Percentiles rank a stretch among this genome's conserved stretches.
phyloP scores from a whole-genome alignment of 495 filamentous ascomycete species.

The Aspergillus saccharolyticus region DNA sequence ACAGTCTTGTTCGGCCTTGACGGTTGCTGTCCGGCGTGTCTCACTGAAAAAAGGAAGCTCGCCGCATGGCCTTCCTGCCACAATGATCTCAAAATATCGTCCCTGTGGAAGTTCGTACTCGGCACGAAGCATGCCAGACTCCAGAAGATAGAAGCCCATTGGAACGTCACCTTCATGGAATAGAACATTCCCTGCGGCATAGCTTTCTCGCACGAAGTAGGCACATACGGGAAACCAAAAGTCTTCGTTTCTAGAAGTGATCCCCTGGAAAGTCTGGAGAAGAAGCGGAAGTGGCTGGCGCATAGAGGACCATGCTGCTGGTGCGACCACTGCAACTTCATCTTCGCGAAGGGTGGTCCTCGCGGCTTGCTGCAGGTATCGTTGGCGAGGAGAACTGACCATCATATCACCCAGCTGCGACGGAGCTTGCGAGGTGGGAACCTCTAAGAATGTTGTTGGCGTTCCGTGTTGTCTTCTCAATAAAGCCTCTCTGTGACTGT shows the following conservation, averaged over 20 bases:
- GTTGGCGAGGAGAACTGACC: slow-evolving; percentile 72
- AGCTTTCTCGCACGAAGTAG: slow-evolving; percentile 66
- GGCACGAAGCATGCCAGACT: slow-evolving; percentile 79
- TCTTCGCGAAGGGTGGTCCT: slow-evolving; percentile 63
- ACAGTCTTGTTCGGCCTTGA: slow-evolving; percentile 72
- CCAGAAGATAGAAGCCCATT: slow-evolving; percentile 84
- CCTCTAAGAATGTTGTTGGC: slow-evolving; percentile 38
- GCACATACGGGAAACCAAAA: slow-evolving; percentile 80
- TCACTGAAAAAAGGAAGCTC: slow-evolving; percentile 94
- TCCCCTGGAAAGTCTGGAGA: slow-evolving; percentile 83
- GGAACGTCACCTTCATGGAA: slow-evolving; percentile 68
- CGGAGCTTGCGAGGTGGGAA: slow-evolving; percentile 35
- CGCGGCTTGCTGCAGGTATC: slow-evolving; percentile 73
- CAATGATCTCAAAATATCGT: slow-evolving; percentile 81
- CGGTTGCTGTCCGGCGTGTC: slow-evolving; percentile 80
- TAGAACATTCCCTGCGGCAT: slow-evolving; percentile 62
- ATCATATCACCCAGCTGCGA: slow-evolving; percentile 38
- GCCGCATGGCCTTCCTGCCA: slow-evolving; percentile 90
- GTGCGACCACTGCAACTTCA: slow-evolving; percentile 37
- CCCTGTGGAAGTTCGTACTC: slow-evolving; percentile 91
- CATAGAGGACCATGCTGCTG: slow-evolving; percentile 69
- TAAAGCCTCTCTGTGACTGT: slow-evolving; percentile 47
- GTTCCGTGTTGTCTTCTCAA: slow-evolving; percentile 23
- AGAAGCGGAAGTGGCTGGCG: slow-evolving; percentile 86
- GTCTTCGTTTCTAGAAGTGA: slow-evolving; percentile 74